These are phyloP conservation scores for Pelargonium citronellum DNA, from an alignment of 441 rosid species.

Conservation along the genomic window DNA sequence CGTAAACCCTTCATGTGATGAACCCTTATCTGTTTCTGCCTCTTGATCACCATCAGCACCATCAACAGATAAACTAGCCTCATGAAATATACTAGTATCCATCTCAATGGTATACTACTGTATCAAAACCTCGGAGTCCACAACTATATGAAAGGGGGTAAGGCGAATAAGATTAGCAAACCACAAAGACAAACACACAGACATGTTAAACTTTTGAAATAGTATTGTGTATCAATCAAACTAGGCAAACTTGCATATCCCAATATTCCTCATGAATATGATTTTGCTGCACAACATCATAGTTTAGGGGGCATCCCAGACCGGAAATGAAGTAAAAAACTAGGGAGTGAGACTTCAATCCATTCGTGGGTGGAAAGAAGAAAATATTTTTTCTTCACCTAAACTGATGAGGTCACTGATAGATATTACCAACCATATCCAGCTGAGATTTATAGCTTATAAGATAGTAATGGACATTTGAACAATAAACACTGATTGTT, in stretches of 20 bases:
- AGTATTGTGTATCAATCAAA: not conserved
- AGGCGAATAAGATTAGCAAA: slow-evolving; percentile 11
- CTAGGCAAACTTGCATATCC: not conserved
- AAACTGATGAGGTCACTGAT: not conserved
- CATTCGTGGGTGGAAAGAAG: no score
- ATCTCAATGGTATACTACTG: slow-evolving; percentile 26
- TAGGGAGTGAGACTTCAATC: no score
- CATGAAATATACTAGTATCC: slow-evolving; percentile 37
- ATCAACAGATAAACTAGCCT: slow-evolving; percentile 38
- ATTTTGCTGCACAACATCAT: not conserved
- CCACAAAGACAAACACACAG: not conserved
- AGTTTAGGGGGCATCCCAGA: not conserved
- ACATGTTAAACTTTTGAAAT: not conserved
- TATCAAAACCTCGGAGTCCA: slow-evolving; percentile 25
- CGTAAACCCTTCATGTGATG: slow-evolving; percentile 38
- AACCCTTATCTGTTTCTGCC: slow-evolving; percentile 32
- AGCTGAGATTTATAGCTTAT: no score
- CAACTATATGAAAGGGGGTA: slow-evolving; percentile 1
- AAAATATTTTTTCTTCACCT: not conserved
- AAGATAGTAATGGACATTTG: not conserved
- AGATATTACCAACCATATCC: not conserved
- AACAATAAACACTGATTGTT: not conserved
- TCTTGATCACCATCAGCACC: slow-evolving; percentile 30
- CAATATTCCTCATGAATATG: not conserved
- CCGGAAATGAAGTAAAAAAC: not conserved